Conservation (phyloP, 2,329 filamentous ascomycete genomes). For the Diaporthe amygdali region DNA sequence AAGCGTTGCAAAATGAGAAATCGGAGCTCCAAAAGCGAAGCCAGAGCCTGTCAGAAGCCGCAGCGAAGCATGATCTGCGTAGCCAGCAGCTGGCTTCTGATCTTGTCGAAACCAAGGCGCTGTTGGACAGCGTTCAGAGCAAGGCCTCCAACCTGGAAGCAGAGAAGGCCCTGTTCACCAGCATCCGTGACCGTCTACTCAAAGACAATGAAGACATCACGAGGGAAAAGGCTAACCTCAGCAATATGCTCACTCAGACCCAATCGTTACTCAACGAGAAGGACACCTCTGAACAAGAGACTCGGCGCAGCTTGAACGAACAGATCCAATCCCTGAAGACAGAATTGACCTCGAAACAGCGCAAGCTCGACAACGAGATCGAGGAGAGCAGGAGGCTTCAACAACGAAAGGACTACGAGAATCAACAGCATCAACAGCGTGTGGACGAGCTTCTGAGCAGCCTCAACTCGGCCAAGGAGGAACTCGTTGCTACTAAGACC, state of each 20-base stretch:
- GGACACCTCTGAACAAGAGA: slow-evolving; percentile 82
- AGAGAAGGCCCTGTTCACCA: slow-evolving; percentile 93
- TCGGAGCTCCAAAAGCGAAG: slow-evolving; percentile 83
- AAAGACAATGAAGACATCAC: slow-evolving; percentile 86
- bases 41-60: slow-evolving; percentile 76
- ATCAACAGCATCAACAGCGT: slow-evolving; percentile 84
- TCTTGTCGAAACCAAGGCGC: slow-evolving; percentile 81
- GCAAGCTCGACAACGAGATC: slow-evolving; percentile 80
- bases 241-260: slow-evolving; percentile 80
- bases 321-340: slow-evolving; percentile 80
- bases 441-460: slow-evolving; percentile 90
- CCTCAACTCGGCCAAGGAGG: slow-evolving; percentile 81
- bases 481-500: slow-evolving; percentile 85
- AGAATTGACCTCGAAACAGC: slow-evolving; percentile 79
- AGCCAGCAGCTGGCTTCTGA: slow-evolving; percentile 94
- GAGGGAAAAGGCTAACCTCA: slow-evolving; percentile 84
- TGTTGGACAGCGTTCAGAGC: slow-evolving; percentile 85
- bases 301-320: slow-evolving; percentile 76
- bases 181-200: slow-evolving; percentile 84
- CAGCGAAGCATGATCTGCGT: slow-evolving; percentile 87
- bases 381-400: slow-evolving; percentile 85
- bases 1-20: slow-evolving; percentile 84
- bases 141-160: slow-evolving; percentile 93
- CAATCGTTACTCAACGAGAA: slow-evolving; percentile 93
- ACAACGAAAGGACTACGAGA: slow-evolving; percentile 87